Base-by-base conservation (phyloP, 164 flowering plant species). In the Warburgia ugandensis region DNA sequence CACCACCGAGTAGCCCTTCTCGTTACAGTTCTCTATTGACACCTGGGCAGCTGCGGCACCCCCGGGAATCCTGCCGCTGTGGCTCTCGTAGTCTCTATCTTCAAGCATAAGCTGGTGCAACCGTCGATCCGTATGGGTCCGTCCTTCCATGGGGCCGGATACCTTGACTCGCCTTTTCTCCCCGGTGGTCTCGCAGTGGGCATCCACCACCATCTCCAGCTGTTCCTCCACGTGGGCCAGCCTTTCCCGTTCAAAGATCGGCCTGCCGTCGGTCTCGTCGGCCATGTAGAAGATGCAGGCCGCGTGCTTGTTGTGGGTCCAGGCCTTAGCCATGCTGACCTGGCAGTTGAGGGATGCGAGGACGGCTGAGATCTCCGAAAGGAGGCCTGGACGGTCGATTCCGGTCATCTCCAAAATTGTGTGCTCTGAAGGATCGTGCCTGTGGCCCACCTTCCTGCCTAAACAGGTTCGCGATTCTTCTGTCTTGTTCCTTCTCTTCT, bases 81-180 rank as follows among this genome's bases (percentile, higher is more conserved):
- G 28, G 50, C 42, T 13, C 58, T 85, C 88, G 38, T 69, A 85
- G 48, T 88, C 98, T 53, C 62, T 40, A 28, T 83, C 84, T 0
- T 68, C 86, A 32, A 65, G 68, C 98, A 92, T 77, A 67, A 92
- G 41, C 73, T 92, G 98, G 67, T 92, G 98, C 30, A 92, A 77
- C 67, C 98, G 71, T 66, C 98, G 69, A 61, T 92, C 96, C 0
- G 86, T 78, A 64, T 85, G 96, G 21, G 77, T 77, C 28, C 59
- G 63, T 6, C 83, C 67, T 0, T 70, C 55, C 0, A 50, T 50
- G 0, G 94, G 86, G 10, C 62, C 51, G 0, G 72, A 64, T 41
- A 86, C 22, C 58, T 77, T 68, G 44, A 83, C 81, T 20, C 75
- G 65, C 45, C 6, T 33, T 6, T 67, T 7, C 11, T 47, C 48